Base-by-base conservation (phyloP, 148 eudicot genomes). In the Rhododendron ovatum region DNA sequence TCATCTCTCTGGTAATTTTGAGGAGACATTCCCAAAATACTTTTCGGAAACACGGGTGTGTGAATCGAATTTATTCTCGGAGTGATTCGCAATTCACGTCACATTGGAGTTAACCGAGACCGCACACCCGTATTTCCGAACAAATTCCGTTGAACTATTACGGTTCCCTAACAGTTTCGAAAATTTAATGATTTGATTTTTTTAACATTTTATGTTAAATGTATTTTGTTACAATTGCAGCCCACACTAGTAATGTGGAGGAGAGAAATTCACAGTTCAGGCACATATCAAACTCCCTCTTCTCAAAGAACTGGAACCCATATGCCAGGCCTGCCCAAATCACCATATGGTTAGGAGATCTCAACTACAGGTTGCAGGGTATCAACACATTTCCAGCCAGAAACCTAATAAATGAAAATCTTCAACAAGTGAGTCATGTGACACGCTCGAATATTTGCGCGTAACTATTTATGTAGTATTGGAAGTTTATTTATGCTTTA, bases 271-370 rank as follows among this genome's bases (percentile, higher is more conserved):
- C 90, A 3, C 87, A 90, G 59, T 86, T 80, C 48, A 90, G 90
- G 86, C 59, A 55, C 14, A 90, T 92, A 76, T 87, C 92, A 15
- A 85, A 82, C 15, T 86, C 91, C 20, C 86, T 92, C 10, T 92
- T 92, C 88, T 89, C 93, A 12, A 81, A 88, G 28, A 85, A 87
- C n/a, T 85, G 84, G 85, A 90, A 89, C 78, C 91, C 89, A 0
- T 87, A 75, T 65, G 84, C 89, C 20, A 87, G 83, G 51, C 88
- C 89, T 73, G 86, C 92, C 15, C 91, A 89, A 53, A 35, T 92
- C 69, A 87, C 90, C 12, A 87, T 90, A 5, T 92, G 93, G 92
- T 74, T 92, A 35, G 93, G 93, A 43, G 93, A 92, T 79, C 92
- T 92, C 73, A 92, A 92, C 59, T 92, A 92, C 51, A 87, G 93